Conservation (phyloP, 495 filamentous ascomycete species). For the Hypoxylon fuscum region DNA sequence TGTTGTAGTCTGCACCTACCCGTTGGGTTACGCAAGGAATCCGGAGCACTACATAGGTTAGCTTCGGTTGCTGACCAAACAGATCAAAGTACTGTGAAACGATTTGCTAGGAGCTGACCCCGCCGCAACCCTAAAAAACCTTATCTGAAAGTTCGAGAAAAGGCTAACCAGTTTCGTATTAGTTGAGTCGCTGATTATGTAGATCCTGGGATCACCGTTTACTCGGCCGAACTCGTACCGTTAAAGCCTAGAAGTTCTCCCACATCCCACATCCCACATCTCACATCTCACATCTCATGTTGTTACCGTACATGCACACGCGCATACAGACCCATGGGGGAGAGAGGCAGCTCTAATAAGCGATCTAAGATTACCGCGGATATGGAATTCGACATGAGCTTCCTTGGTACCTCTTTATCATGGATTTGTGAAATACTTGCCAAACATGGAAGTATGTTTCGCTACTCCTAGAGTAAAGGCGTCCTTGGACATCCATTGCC, state of each 20-base stretch:
- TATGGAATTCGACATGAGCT: conserved; percentile 4
- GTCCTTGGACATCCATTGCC: background rate
- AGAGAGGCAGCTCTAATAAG: too few relatives aligned
- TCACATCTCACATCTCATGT: too few relatives aligned
- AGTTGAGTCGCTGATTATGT: conserved; percentile 4
- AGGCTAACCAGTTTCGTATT: conserved; percentile 19
- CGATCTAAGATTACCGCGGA: background rate
- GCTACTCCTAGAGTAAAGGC: background rate
- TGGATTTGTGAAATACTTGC: conserved; percentile 2
- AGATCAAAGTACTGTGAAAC: background rate
- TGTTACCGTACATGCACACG: too few relatives aligned
- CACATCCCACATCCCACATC: too few relatives aligned
- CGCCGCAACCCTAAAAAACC: conserved; percentile 23
- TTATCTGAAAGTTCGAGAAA: conserved; percentile 17
- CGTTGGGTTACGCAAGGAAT: background rate
- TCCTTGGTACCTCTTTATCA: too few relatives aligned
- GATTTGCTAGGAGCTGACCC: background rate
- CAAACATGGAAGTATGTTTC: conserved; percentile 20
- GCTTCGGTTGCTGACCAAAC: background rate
- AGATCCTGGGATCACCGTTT: conserved; percentile 13
- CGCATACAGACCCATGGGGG: too few relatives aligned
- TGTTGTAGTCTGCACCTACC: too few relatives aligned
- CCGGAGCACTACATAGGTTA: background rate
- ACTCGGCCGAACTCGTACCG: too few relatives aligned
- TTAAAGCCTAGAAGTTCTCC: too few relatives aligned